Percentiles rank a stretch among this genome's conserved stretches.
These are phyloP conservation scores for Entrophospora sp. DNA, from an alignment of 192 early-diverging fungal genomes.

Conservation along the genomic window DNA sequence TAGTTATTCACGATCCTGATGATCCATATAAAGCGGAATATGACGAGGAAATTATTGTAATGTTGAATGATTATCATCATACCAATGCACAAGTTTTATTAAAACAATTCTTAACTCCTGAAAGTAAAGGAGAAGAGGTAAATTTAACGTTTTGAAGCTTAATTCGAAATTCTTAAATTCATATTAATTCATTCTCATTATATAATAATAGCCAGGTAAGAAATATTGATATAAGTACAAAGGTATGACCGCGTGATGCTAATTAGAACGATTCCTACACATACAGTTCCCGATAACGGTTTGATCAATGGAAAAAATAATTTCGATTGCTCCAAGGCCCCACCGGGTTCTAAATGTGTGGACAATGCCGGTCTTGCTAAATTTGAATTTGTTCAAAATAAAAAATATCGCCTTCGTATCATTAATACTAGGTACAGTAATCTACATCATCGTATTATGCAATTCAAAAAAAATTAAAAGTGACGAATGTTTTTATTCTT, in stretches of 20 bases:
- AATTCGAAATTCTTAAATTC: conserved; percentile 7
- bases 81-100: conserved; percentile 27
- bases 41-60: conserved; percentile 31
- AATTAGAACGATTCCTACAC: conserved; percentile 11
- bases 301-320: conserved; percentile 39
- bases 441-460: conserved; percentile 6
- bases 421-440: conserved; percentile 37
- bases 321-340: conserved; percentile 31
- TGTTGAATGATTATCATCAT: conserved; percentile 28
- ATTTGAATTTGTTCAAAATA: conserved; percentile 25
- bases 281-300: conserved; percentile 33
- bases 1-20: conserved; percentile 22
- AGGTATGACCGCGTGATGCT: background rate
- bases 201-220: conserved; percentile 14
- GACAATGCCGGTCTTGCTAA: conserved; percentile 21
- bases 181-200: conserved; percentile 15
- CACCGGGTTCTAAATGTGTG: conserved; percentile 19
- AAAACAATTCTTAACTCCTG: conserved; percentile 18
- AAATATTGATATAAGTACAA: conserved; percentile 11
- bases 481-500: conserved; percentile 10
- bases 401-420: conserved; percentile 48
- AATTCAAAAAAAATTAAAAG: conserved; percentile 14
- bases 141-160: conserved; percentile 14
- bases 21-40: conserved; percentile 26
- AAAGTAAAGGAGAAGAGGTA: conserved; percentile 19